These are phyloP conservation scores for Lactarius vividus DNA, from an alignment of 768 basidiomycete genomes.

Conservation along the genomic window DNA sequence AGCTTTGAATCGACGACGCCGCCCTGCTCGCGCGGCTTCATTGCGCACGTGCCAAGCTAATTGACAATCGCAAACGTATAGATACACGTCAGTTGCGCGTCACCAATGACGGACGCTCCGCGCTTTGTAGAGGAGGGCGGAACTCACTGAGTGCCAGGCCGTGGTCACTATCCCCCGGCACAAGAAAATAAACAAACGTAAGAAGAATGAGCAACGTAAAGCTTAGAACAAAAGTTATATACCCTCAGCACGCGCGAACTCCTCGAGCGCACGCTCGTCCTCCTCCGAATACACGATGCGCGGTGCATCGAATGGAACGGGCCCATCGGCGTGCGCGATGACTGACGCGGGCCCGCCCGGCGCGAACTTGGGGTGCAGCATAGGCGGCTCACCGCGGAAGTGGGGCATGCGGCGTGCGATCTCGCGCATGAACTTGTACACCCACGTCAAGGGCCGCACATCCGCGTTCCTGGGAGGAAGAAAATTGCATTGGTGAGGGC, in stretches of 20 bases:
- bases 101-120: neutral
- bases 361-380: constrained; percentile 34
- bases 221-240: neutral
- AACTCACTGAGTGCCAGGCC: constrained; percentile 36
- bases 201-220: neutral
- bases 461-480: constrained; percentile 32
- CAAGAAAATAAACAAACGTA: neutral
- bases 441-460: constrained; percentile 46
- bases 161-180: constrained; percentile 30
- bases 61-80: neutral
- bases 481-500: neutral
- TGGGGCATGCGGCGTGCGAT: constrained; percentile 50
- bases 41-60: constrained; percentile 59
- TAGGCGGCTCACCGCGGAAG: constrained; percentile 37
- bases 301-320: constrained; percentile 31
- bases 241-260: constrained; percentile 28
- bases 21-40: constrained; percentile 54
- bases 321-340: constrained; percentile 13
- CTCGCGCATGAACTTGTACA: constrained; percentile 56
- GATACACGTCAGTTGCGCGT: neutral
- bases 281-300: constrained; percentile 34
- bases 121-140: neutral
- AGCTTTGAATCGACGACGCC: constrained; percentile 60
- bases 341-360: constrained; percentile 32
- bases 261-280: constrained; percentile 37